Conservation (phyloP, 129 eudicot species). For the Ambrosia artemisiifolia region DNA sequence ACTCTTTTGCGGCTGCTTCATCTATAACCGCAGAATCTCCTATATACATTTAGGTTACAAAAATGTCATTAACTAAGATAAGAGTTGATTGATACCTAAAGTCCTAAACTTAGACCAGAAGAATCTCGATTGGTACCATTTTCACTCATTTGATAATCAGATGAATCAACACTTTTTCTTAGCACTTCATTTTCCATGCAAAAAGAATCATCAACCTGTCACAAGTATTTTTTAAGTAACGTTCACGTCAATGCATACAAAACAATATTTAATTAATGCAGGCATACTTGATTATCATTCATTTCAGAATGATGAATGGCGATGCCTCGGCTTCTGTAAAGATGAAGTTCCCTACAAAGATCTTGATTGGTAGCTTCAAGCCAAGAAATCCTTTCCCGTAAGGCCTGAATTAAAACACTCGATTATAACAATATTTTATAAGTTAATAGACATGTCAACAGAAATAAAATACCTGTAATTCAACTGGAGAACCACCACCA, state of each 20-base stretch:
- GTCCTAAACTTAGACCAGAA: neutral
- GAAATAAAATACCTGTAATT: conserved; percentile 64
- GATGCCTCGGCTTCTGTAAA: conserved; percentile 54
- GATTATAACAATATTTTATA: neutral
- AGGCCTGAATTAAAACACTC: conserved; percentile 37
- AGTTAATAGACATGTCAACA: neutral
- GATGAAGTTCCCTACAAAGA: conserved; percentile 80
- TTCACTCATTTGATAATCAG: conserved; percentile 92
- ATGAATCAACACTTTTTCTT: conserved; percentile 70
- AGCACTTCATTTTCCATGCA: conserved; percentile 71
- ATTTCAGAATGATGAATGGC: conserved; percentile 49
- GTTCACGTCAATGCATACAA: conserved; percentile 6
- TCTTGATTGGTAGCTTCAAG: conserved; percentile 93
- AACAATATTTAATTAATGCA: neutral
- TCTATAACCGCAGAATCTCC: conserved; percentile 85
- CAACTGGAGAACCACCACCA: conserved; percentile 82
- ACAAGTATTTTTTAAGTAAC: conserved; percentile 11
- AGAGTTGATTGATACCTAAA: conserved; percentile 5
- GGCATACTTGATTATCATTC: conserved; percentile 52
- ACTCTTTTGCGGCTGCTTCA: conserved; percentile 90
- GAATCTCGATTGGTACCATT: conserved; percentile 49
- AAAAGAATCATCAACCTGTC: conserved; percentile 55
- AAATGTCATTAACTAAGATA: neutral
- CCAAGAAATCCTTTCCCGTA: conserved; percentile 81
- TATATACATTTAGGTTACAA: conserved; percentile 27